Base-by-base conservation (phyloP, 1,284 basidiomycete genomes). In the Cryptococcus deneoformans region DNA sequence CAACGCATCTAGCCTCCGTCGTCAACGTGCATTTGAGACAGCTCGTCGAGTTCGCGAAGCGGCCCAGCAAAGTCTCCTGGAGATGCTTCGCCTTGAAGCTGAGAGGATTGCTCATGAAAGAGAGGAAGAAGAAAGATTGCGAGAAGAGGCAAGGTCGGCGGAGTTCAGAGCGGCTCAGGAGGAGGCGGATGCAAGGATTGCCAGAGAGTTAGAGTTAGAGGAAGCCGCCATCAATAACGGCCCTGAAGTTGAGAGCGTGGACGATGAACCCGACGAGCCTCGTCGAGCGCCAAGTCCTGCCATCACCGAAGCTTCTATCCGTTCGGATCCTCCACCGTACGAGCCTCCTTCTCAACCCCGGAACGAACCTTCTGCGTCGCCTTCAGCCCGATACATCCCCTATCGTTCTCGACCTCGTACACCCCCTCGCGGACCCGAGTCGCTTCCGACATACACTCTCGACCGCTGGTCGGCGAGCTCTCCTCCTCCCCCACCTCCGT, bases 401-500 rank as follows among this genome's bases (percentile, higher is more conserved):
- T 9, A 38, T 29, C 49, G 49, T 20, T 36, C 49, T n/a, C 49
- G 49, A 20, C 49, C 49, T 12, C 49, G 29, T 5, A 50, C 49
- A 20, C 49, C 52, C 14, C 52, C 52, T 24, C 43, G 43, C 11
- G 11, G 11, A n/a, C 43, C 52, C 11, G 43, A 45, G 44, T 24
- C n/a, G 14, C 50, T 57, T 8, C 60, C 60, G 12, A 49, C 46
- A 20, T 61, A 61, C 46, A 5, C 47, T 7, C 20, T 20, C 20
- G 53, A 58, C 24, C 37, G 60, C 50, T 62, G 52, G 44, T 56
- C 57, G 2, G 55, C 57, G n/a, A 50, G 59, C 43, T 62, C 62
- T 7, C 69, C 71, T 5, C 59, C 67, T 20, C 14, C 52, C 7
- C 71, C 71, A 5, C 71, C 71, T n/a, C 71, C 71, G n/a, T 73